phyloP scores from a whole-genome alignment of 495 filamentous ascomycete genomes.

The Penicillium roqueforti region DNA sequence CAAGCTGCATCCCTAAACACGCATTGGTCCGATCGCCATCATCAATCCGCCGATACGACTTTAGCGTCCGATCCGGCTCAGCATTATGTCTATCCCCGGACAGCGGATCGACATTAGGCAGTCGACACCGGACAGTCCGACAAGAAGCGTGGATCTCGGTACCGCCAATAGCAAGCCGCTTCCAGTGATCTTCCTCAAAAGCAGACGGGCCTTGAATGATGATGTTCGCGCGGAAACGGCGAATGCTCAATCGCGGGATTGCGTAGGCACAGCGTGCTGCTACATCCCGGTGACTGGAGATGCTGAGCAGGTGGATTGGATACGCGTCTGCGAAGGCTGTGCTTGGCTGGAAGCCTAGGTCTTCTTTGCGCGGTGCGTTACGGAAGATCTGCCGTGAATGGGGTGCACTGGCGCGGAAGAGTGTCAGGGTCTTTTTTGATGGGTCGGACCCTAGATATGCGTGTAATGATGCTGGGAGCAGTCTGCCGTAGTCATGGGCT shows the following conservation, averaged over 20 bases:
- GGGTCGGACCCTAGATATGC: constrained; percentile 46
- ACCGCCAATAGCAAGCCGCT: constrained; percentile 54
- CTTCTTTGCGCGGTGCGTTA: constrained; percentile 65
- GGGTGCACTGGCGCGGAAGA: constrained; percentile 66
- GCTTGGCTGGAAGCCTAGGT: constrained; percentile 69
- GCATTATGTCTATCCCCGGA: constrained; percentile 64
- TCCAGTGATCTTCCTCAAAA: constrained; percentile 78
- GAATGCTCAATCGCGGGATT: constrained; percentile 59
- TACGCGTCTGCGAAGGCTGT: constrained; percentile 87
- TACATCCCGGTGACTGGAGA: constrained; percentile 67
- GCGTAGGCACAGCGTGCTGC: constrained; percentile 46
- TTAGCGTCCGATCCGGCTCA: constrained; percentile 72
- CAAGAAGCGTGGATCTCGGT: constrained; percentile 57
- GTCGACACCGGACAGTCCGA: constrained; percentile 70
- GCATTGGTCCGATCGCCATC: constrained; percentile 62
- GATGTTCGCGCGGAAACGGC: constrained; percentile 82
- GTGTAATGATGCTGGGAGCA: constrained; percentile 53
- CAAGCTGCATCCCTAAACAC: constrained; percentile 69
- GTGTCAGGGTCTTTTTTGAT: constrained; percentile 48
- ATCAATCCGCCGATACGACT: constrained; percentile 68
- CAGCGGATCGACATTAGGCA: constrained; percentile 78
- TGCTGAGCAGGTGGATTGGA: constrained; percentile 75
- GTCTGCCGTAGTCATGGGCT: constrained; percentile 43
- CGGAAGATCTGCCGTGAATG: constrained; percentile 65
- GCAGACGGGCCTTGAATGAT: constrained; percentile 60